phyloP scores from a whole-genome alignment of 352 stramenopile species.

The Thalassiosira livingstoniorum region DNA sequence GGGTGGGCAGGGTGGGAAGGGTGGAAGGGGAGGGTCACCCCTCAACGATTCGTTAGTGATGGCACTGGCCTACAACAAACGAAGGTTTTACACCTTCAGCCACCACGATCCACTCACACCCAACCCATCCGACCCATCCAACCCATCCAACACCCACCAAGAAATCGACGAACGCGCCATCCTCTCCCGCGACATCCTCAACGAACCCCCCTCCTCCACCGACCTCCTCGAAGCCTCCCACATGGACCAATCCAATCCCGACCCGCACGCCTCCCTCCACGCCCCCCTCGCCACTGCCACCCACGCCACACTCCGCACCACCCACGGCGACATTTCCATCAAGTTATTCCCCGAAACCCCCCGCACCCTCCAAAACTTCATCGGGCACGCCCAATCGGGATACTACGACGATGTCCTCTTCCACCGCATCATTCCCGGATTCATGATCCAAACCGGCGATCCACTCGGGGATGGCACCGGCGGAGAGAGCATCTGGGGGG shows the following conservation, averaged over 20 bases:
- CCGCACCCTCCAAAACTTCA: conserved; percentile 98
- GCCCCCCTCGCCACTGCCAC: conserved; percentile 73
- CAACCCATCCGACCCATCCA: conserved; percentile 86
- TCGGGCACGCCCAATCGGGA: conserved; percentile 92
- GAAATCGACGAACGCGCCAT: conserved; percentile 57
- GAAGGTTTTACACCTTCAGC: conserved; percentile 98
- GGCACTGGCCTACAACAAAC: conserved; percentile 83
- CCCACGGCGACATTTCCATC: conserved; percentile 97
- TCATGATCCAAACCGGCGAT: conserved; percentile 97
- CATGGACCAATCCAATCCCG: conserved; percentile 65
- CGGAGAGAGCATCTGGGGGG: conserved; percentile 98
- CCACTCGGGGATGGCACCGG: conserved; percentile 96
- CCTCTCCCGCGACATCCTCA: conserved; percentile 95
- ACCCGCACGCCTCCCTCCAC: conserved; percentile 80
- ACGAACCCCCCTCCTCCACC: conserved; percentile 96
- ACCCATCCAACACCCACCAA: conserved; percentile 42
- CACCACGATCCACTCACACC: conserved; percentile 92
- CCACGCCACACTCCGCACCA: conserved; percentile 94
- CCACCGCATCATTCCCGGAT: conserved; percentile 97
- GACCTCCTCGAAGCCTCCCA: conserved; percentile 89
- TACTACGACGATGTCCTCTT: conserved; percentile 99
- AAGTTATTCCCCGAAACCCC: conserved; percentile 95
- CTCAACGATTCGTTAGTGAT: conserved; percentile 85
- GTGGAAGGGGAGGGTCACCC: conserved; percentile 40
- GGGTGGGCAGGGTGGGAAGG: no score